Evolutionary conservation across 2,329 filamentous ascomycete species (phyloP).

Genomic region (Colletotrichum musae): DNA sequence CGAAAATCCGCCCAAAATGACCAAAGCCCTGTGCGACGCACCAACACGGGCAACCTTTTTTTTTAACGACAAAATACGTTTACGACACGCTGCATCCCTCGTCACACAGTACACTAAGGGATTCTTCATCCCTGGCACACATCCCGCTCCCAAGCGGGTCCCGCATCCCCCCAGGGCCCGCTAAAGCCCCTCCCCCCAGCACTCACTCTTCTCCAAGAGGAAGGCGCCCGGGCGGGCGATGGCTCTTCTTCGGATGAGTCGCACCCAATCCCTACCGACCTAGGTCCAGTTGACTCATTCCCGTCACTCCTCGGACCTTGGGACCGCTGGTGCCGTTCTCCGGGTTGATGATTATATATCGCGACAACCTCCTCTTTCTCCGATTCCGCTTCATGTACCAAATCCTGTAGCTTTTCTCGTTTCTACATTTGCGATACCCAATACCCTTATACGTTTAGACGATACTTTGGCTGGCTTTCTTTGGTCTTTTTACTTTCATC

Average conservation of each 20-base stretch:
- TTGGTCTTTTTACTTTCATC: slow-evolving; percentile 6
- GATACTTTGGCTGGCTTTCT: slow-evolving; percentile 11
- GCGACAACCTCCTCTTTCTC: slow-evolving; percentile 3
- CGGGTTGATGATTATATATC: slow-evolving; percentile 8
- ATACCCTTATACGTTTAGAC: slow-evolving; percentile 34
- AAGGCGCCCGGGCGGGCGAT: slow-evolving; percentile 4
- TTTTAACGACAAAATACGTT: slow-evolving; percentile 33
- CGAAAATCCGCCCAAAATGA: slow-evolving; percentile 5
- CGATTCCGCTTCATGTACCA: slow-evolving; percentile 26
- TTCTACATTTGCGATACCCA: slow-evolving; percentile 33
- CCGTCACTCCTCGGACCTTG: neutral
- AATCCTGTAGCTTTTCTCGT: slow-evolving; percentile 27
- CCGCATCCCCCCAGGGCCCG: slow-evolving; percentile 8
- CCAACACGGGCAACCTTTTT: slow-evolving; percentile 8
- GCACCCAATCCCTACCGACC: too few relatives aligned
- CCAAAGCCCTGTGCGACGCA: slow-evolving; percentile 34
- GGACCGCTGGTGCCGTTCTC: slow-evolving; percentile 3
- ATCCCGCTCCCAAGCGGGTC: slow-evolving; percentile 23
- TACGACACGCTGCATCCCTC: slow-evolving; percentile 32
- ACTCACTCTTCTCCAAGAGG: slow-evolving; percentile 13
- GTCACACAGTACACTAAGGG: slow-evolving; percentile 18
- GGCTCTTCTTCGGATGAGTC: neutral
- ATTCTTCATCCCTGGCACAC: slow-evolving; percentile 35
- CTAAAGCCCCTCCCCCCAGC: slow-evolving; percentile 7
- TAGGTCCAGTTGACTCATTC: neutral